These are phyloP conservation scores for Quercus parvula DNA, from an alignment of 306 rosid genomes.

Conservation along the genomic window DNA sequence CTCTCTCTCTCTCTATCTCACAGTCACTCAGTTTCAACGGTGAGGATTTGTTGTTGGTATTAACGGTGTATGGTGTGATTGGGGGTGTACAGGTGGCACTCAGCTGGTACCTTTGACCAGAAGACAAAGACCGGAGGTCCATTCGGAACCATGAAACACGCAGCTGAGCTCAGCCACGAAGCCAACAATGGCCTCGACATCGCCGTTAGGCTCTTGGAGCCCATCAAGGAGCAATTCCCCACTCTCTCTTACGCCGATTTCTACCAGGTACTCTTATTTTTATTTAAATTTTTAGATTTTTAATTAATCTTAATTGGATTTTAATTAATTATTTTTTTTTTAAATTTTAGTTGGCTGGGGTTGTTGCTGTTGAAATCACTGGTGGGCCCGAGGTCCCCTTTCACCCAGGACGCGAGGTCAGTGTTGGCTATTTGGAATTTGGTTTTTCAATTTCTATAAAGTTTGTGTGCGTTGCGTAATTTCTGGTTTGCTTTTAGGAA, in stretches of 20 bases:
- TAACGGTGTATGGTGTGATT: neutral
- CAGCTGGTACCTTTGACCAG: slow-evolving; percentile 84
- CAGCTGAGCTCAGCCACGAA: slow-evolving; percentile 62
- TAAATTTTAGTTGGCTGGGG: slow-evolving; percentile 66
- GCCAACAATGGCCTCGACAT: slow-evolving; percentile 93
- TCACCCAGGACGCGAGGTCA: slow-evolving; percentile 94
- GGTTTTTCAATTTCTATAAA: neutral
- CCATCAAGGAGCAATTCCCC: slow-evolving; percentile 79
- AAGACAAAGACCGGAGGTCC: slow-evolving; percentile 85
- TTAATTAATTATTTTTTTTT: neutral
- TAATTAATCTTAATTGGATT: neutral
- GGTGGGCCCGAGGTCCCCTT: slow-evolving; percentile 98
- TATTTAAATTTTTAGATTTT: neutral
- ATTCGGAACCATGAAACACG: slow-evolving; percentile 72
- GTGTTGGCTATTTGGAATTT: neutral
- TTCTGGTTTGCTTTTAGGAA: neutral
- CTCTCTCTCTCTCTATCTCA: neutral
- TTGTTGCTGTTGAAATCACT: slow-evolving; percentile 87
- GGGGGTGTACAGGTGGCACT: slow-evolving; percentile 71
- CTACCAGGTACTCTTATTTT: slow-evolving; percentile 54
- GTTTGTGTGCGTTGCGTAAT: neutral
- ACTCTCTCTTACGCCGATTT: slow-evolving; percentile 72
- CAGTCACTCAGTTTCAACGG: no score
- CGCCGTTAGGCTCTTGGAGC: slow-evolving; percentile 89
- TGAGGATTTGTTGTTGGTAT: neutral